These are phyloP conservation scores for Aspergillus luchuensis DNA, from an alignment of 2,329 filamentous ascomycete genomes.

Conservation along the genomic window DNA sequence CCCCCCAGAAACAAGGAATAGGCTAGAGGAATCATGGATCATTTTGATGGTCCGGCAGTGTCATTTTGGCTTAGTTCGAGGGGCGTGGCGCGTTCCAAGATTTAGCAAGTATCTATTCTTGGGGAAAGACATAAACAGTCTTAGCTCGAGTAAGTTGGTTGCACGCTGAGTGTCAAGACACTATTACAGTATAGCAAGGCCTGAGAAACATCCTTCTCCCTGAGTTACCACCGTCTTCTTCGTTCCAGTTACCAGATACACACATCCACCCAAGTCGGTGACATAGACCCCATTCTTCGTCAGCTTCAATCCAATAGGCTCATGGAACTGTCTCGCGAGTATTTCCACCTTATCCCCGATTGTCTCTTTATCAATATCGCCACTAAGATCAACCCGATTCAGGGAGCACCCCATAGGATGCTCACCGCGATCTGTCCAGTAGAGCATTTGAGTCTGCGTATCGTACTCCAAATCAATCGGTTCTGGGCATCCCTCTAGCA, in stretches of 20 bases:
- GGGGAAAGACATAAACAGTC: too few species aligned
- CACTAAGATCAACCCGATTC: conserved; percentile 41
- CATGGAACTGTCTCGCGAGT: neutral
- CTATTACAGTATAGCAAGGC: neutral
- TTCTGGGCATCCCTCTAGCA: conserved; percentile 54
- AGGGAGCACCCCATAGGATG: conserved; percentile 57
- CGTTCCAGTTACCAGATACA: neutral
- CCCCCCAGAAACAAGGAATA: too few species aligned
- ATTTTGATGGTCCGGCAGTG: too few species aligned
- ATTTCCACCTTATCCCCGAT: neutral
- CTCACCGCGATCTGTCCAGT: conserved; percentile 65
- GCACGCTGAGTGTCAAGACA: too few species aligned
- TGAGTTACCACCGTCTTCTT: neutral
- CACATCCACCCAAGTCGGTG: neutral
- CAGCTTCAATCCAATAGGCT: neutral
- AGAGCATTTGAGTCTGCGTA: conserved; percentile 47
- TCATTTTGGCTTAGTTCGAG: too few species aligned
- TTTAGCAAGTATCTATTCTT: too few species aligned
- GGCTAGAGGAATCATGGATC: too few species aligned
- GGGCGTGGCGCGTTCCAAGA: too few species aligned
- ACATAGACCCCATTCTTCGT: neutral
- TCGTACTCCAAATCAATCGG: conserved; percentile 62
- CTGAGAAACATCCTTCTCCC: neutral
- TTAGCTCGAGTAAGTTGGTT: too few species aligned
- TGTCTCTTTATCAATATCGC: conserved; percentile 12